Evolutionary conservation across 75 land plant species (phyloP).

Genomic region (Cupressus sempervirens): DNA sequence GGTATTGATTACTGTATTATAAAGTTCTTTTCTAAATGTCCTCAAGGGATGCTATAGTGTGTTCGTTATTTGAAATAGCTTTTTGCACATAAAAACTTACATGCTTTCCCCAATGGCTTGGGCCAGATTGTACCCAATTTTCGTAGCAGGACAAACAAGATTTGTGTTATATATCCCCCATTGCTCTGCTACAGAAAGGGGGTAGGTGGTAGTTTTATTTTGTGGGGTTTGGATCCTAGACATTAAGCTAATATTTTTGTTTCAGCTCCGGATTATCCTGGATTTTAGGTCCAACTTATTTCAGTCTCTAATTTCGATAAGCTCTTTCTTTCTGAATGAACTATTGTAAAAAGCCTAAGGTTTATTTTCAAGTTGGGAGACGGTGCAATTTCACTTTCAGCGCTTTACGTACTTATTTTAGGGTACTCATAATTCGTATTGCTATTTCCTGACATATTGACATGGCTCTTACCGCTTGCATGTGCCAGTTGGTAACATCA

Average conservation of each 20-base stretch:
- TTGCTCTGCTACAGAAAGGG: neutral
- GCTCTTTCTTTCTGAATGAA: neutral
- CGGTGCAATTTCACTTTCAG: neutral
- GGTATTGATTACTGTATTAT: conserved; percentile 10
- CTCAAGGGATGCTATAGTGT: conserved; percentile 1
- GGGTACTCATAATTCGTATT: neutral
- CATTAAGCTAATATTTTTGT: neutral
- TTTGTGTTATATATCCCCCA: neutral
- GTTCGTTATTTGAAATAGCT: neutral
- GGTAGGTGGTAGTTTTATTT: neutral
- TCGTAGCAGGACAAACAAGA: neutral
- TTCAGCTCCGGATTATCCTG: neutral
- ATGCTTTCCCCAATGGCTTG: conserved; percentile 7
- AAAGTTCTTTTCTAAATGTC: neutral
- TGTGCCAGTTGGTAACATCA: neutral
- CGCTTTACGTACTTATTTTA: neutral
- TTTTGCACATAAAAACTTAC: neutral
- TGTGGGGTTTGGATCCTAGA: conserved; percentile 1
- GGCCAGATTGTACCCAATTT: conserved; percentile 4
- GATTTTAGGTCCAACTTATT: neutral
- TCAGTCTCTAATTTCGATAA: neutral
- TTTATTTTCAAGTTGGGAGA: neutral
- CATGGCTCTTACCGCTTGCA: neutral
- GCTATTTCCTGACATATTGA: neutral
- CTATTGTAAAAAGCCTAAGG: neutral